Evolutionary conservation across 1,284 basidiomycete genomes (phyloP).

Genomic region (Mycosarcoma mackinlayi): DNA sequence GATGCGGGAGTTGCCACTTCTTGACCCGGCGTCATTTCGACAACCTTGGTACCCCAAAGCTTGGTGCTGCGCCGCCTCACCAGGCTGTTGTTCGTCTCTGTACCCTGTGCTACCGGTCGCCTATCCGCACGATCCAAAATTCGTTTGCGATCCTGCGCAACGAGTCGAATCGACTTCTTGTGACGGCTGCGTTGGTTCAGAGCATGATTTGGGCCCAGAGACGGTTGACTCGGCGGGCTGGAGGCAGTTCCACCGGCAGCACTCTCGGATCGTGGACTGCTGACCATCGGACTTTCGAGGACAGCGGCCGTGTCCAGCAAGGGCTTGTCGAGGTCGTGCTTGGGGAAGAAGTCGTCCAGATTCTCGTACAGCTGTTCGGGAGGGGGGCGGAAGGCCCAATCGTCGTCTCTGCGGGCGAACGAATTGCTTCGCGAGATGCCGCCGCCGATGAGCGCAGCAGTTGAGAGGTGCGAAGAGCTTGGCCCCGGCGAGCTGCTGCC

Average conservation of each 20-base stretch:
- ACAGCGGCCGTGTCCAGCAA: constrained; percentile 83
- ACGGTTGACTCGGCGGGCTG: constrained; percentile 12
- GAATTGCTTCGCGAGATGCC: constrained; percentile 55
- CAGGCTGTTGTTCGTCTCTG: constrained; percentile 71
- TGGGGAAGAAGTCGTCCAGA: constrained; percentile 93
- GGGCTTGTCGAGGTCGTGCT: constrained; percentile 94
- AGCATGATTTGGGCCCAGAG: constrained; percentile 16
- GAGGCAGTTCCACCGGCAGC: constrained; percentile 8
- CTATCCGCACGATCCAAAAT: constrained; percentile 63
- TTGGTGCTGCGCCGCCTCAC: constrained; percentile 88
- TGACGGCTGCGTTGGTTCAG: constrained; percentile 56
- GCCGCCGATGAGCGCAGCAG: constrained; percentile 30
- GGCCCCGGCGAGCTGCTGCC: constrained; percentile 21
- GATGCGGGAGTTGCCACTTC: constrained; percentile 63
- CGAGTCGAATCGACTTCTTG: constrained; percentile 91
- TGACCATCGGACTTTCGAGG: constrained; percentile 74
- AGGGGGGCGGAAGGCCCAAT: constrained; percentile 80
- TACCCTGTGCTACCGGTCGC: constrained; percentile 65
- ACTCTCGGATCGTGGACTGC: constrained; percentile 45
- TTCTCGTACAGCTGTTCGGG: constrained; percentile 94
- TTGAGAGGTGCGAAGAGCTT: constrained; percentile 22
- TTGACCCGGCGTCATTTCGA: constrained; percentile 85
- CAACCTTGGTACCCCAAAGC: constrained; percentile 91
- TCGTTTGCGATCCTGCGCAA: constrained; percentile 76
- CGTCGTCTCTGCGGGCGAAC: constrained; percentile 58